A percentile compares a stretch with the other conserved stretches of the same genome.
Evolutionary conservation across 495 filamentous ascomycete genomes (phyloP).

Genomic region (Aspergillus kassunensis): DNA sequence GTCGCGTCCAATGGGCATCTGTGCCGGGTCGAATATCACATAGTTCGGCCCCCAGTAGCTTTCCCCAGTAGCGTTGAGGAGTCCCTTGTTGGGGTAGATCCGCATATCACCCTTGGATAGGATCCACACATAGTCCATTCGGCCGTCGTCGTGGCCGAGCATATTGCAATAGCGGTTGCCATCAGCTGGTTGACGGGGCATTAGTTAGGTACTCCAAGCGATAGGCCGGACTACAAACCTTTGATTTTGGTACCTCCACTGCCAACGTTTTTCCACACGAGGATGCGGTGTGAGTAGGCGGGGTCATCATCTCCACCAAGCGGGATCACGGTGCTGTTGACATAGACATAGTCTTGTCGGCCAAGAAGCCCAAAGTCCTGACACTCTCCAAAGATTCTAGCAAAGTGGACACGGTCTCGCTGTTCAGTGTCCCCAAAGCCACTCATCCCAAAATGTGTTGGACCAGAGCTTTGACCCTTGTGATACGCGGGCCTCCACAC

Average conservation of each 20-base stretch:
- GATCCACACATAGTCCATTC: constrained; percentile 7
- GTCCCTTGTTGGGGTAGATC: not conserved
- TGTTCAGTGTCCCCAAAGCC: not conserved
- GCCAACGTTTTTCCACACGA: not conserved
- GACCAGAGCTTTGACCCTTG: not conserved
- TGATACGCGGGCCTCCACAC: not conserved
- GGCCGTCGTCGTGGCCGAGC: not conserved
- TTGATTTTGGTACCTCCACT: not conserved
- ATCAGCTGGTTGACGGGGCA: not conserved
- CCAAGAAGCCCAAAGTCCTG: constrained; percentile 1
- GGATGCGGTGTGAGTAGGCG: not conserved
- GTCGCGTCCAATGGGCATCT: too few relatives aligned
- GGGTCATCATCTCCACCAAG: too few relatives aligned
- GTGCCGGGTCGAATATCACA: not conserved
- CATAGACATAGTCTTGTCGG: not conserved
- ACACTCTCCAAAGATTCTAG: not conserved
- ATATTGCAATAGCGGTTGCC: constrained; percentile 7
- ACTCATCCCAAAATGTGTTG: not conserved
- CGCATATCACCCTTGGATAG: not conserved
- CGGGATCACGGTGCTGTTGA: not conserved
- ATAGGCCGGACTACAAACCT: not conserved
- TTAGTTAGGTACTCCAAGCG: not conserved
- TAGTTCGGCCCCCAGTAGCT: not conserved
- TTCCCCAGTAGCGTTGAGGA: not conserved
- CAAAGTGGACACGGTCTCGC: not conserved